Base-by-base conservation (phyloP, 164 flowering plant species). In the Macadamia integrifolia region DNA sequence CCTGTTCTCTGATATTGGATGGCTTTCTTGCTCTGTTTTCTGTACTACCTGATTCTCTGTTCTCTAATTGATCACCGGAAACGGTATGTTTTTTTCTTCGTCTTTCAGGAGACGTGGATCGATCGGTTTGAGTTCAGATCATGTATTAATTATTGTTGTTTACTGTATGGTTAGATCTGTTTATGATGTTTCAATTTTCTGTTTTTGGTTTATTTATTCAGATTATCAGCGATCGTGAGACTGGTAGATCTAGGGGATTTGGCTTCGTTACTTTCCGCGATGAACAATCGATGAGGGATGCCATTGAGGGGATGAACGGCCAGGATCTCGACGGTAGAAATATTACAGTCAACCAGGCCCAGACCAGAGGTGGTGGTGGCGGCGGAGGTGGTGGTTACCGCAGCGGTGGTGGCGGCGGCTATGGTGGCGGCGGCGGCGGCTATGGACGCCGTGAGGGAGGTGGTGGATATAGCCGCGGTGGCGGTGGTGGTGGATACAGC, bases 281-380 rank as follows among this genome's bases (percentile, higher is more conserved):
- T 44, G 75, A 72, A 58, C 63, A 72, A 15, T 14, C 71, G 40
- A 72, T 72, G 75, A 72, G 53, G 50, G 71, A 72, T 7, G 75
- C 75, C 9, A 72, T 72, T 28, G 71, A 72, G 44, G 66, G 67
- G 17, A 72, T 72, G 75, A 72, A 72, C 23, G 75, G 75, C 9
- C 75, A 72, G 66, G 28, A 40, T 3, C 75, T 72, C 62, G 75
- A 67, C 29, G 75, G 75, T 2, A 52, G 75, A 2, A 72, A 50
- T 17, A 72, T 72, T 29, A 72, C 75, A 23, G 75, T 72, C 30
- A 72, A 72, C 58, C 71, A 72, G 11, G 75, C 75, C 6, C 75
- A 72, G 67, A 44, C 63, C 56, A 56, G 75, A 6, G 49, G 70
- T 2, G 50, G 71, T 10, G 40, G 40, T 5, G 40, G 40, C 40